A percentile compares a stretch with the other conserved stretches of the same genome.
Conservation (phyloP, 192 early-diverging fungal genomes). For the Coemansia furcata region DNA sequence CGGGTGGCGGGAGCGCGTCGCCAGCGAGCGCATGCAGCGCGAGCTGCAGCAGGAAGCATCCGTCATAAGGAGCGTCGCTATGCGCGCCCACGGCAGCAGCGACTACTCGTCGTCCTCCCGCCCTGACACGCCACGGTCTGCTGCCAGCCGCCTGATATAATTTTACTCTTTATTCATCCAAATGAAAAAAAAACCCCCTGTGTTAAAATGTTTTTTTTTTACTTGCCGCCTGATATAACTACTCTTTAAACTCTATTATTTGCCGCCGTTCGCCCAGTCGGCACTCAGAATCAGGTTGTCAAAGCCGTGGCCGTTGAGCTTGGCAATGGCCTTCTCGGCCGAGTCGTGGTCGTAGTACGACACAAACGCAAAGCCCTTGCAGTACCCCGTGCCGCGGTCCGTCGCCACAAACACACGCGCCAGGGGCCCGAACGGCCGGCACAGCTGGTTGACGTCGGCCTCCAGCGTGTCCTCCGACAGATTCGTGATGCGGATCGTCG, state of each 20-base stretch:
- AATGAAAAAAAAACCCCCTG: not conserved
- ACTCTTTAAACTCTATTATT: slow-evolving; percentile 6
- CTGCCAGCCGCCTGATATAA: slow-evolving; percentile 1
- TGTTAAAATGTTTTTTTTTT: too few relatives aligned
- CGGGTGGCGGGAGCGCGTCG: slow-evolving; percentile 47
- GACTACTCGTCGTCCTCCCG: slow-evolving; percentile 39
- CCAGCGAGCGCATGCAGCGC: slow-evolving; percentile 52
- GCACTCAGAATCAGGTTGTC: slow-evolving; percentile 92
- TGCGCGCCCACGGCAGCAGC: slow-evolving; percentile 49
- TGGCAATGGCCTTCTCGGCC: slow-evolving; percentile 79
- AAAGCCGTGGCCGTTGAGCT: slow-evolving; percentile 93
- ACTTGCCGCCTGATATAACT: not conserved
- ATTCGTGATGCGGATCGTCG: slow-evolving; percentile 91
- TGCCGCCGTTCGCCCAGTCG: slow-evolving; percentile 66
- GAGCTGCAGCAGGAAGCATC: slow-evolving; percentile 49
- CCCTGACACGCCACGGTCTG: slow-evolving; percentile 19
- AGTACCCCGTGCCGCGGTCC: slow-evolving; percentile 77
- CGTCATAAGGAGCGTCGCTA: slow-evolving; percentile 39
- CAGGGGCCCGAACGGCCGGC: slow-evolving; percentile 80
- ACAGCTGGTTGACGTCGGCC: slow-evolving; percentile 84
- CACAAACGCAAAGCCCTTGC: slow-evolving; percentile 97
- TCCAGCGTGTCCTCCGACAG: slow-evolving; percentile 92
- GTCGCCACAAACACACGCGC: slow-evolving; percentile 82
- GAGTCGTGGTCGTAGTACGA: slow-evolving; percentile 77
- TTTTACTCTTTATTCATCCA: not conserved